Base-by-base conservation (phyloP, 495 filamentous ascomycete genomes). In the Penicillium angulare region DNA sequence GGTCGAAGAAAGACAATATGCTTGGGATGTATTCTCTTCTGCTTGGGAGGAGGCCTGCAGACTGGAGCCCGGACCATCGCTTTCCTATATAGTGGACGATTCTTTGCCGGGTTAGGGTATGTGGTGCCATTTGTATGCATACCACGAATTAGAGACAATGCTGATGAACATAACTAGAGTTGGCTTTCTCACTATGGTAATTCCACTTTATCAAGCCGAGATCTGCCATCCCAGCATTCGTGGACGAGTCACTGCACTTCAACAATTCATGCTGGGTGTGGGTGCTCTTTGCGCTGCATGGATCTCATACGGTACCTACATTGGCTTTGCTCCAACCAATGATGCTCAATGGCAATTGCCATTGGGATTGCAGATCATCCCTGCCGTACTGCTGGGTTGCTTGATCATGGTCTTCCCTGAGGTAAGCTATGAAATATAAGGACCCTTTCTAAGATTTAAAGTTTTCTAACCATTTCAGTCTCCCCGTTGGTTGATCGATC, bases 181-280 rank as follows among this genome's bases (percentile, higher is more conserved):
- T 81, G 85, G 86, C 64, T 86, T 63, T 81, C 84, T 63, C 73
- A 84, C 66, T 66, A 77, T 75, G 74, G 64, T 73, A 31, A 68
- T 77, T 13, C 74, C 73, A 5, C 60, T 76, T 5, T 76, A 74
- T 47, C 73, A 75, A 47, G 71, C 72, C 40, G 73, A 77, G 49
- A 65, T 75, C 34, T 71, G 68, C 20, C 73, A 74, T 46, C 71
- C 71, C 3, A 60, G 65, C 21, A 77, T 75, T 43, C 69, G 73
- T 57, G 72, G 73, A 17, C 63, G 66, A 47, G 63, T 77, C 1
- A 73, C 69, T 7, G 59, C 64, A 2, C 49, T 75, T 23, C 72
- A 74, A 51, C 73, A 77, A 43, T 74, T 73, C 43, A 74, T 77
- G 69, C 59, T 77, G 2, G 72, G 72, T 15, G 65, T 77, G 21